Evolutionary conservation across 768 basidiomycete genomes (phyloP).

Genomic region (Tricholoma hemisulphureum): DNA sequence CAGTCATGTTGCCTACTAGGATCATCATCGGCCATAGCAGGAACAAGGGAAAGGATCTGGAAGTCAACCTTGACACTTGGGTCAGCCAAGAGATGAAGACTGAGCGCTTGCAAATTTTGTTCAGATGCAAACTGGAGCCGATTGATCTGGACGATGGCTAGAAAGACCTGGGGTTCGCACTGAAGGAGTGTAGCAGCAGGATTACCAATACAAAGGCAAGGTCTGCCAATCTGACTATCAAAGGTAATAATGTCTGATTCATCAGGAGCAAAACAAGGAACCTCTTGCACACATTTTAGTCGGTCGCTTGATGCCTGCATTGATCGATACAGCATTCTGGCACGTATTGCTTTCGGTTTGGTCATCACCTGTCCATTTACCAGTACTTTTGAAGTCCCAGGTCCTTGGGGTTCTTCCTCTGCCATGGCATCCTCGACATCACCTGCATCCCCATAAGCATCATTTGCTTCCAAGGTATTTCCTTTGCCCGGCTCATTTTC

Average conservation of each 20-base stretch:
- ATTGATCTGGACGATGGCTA: neutral
- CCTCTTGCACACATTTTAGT: neutral
- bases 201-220: neutral
- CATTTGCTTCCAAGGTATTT: neutral
- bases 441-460: neutral
- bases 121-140: neutral
- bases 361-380: neutral
- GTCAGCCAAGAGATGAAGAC: neutral
- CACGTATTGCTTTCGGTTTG: neutral
- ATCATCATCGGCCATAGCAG: conserved; percentile 1
- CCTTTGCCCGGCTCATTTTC: neutral
- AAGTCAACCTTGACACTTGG: neutral
- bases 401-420: neutral
- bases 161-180: neutral
- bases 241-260: neutral
- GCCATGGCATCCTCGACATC: neutral
- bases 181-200: neutral
- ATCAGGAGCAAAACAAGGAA: neutral
- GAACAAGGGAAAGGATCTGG: neutral
- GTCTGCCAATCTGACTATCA: neutral
- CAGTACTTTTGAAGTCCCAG: neutral
- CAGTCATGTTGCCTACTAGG: conserved; percentile 13
- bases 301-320: neutral
- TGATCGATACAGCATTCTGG: neutral
- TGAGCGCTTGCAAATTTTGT: neutral